These are phyloP conservation scores for Debaryomyces coudertii DNA, from an alignment of 1,139 yeast genomes.

Conservation along the genomic window DNA sequence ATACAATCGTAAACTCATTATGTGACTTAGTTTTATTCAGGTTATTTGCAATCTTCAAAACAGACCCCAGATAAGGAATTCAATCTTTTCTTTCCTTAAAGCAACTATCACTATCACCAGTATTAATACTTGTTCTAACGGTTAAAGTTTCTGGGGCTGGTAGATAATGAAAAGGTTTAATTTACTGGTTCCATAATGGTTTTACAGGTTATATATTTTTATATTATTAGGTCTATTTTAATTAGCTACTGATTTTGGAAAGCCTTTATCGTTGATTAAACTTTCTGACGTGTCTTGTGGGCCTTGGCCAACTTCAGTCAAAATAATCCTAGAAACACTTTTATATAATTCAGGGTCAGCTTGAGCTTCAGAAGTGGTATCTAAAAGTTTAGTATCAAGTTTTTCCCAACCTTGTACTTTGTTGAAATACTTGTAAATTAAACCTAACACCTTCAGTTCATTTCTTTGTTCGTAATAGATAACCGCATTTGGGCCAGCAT, in stretches of 20 bases:
- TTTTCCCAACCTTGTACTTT: conserved; percentile 74
- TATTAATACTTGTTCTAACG: not conserved
- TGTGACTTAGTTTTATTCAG: not conserved
- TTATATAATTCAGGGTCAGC: conserved; percentile 57
- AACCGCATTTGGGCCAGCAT: conserved; percentile 99
- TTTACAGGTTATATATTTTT: conserved; percentile 6
- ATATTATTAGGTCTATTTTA: conserved; percentile 3
- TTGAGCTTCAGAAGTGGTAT: conserved; percentile 39
- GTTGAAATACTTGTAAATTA: conserved; percentile 56
- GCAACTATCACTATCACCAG: not conserved
- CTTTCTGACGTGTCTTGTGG: conserved; percentile 62
- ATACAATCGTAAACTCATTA: conserved; percentile 5
- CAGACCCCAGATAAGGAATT: not conserved
- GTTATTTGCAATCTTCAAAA: not conserved
- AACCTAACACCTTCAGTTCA: conserved; percentile 67
- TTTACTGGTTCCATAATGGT: not conserved
- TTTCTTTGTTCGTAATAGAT: conserved; percentile 79
- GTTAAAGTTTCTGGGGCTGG: not conserved
- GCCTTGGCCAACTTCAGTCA: conserved; percentile 87
- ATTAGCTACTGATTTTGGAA: conserved; percentile 25
- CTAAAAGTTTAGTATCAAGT: conserved; percentile 28
- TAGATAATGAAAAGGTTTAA: not conserved
- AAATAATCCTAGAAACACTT: conserved; percentile 80
- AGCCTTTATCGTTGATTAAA: conserved; percentile 51
- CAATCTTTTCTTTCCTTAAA: not conserved